Evolutionary conservation across 176 grass and related monocot genomes (phyloP).

Genomic region (Puya raimondii): DNA sequence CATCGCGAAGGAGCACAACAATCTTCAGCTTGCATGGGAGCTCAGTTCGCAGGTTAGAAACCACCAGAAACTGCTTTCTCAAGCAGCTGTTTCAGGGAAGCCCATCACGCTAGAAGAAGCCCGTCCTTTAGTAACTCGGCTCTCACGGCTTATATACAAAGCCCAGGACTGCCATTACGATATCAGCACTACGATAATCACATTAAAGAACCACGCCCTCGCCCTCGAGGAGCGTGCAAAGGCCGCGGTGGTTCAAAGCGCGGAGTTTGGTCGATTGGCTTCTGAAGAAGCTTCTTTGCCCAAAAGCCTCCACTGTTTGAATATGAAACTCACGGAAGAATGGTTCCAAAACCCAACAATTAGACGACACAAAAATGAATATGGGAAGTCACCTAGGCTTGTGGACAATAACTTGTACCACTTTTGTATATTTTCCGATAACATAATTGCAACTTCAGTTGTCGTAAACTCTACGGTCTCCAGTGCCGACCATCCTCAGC

Average conservation of each 20-base stretch:
- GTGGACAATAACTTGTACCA: conserved; percentile 97
- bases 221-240: conserved; percentile 90
- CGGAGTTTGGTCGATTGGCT: conserved; percentile 83
- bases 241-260: conserved; percentile 72
- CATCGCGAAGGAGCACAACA: conserved; percentile 83
- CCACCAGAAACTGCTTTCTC: conserved; percentile 72
- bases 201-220: conserved; percentile 68
- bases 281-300: conserved; percentile 45
- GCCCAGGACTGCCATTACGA: conserved; percentile 96
- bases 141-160: conserved; percentile 84
- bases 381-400: conserved; percentile 74
- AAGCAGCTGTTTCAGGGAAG: conserved; percentile 77
- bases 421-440: conserved; percentile 97
- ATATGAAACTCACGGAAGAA: conserved; percentile 68
- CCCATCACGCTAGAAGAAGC: conserved; percentile 61
- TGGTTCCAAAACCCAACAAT: conserved; percentile 57
- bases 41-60: conserved; percentile 88
- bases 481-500: conserved; percentile 96
- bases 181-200: conserved; percentile 79
- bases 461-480: conserved; percentile 93
- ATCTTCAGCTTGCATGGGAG: conserved; percentile 93
- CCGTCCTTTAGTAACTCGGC: conserved; percentile 56
- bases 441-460: conserved; percentile 80
- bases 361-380: conserved; percentile 52
- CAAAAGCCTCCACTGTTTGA: conserved; percentile 74